Evolutionary conservation across 73 alveolate genomes (phyloP).

Genomic region (Paramecium primaurelia): DNA sequence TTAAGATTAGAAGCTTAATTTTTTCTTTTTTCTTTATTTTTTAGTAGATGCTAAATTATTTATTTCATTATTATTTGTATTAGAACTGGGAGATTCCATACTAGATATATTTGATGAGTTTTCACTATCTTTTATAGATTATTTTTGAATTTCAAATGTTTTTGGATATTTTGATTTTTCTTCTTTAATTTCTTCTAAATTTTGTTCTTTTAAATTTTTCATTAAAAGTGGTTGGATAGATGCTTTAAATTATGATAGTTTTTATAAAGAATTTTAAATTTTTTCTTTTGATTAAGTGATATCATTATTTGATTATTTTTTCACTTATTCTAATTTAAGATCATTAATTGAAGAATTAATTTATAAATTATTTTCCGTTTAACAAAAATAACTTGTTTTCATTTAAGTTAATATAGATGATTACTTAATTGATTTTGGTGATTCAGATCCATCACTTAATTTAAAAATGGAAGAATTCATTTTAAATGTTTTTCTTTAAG

Average conservation of each 20-base stretch:
- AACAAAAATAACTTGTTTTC: background rate
- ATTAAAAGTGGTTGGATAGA: background rate
- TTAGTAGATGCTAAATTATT: background rate
- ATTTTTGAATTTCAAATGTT: background rate
- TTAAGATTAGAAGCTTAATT: background rate
- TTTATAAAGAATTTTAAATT: background rate
- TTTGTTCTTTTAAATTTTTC: background rate
- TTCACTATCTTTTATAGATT: background rate
- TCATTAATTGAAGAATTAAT: background rate
- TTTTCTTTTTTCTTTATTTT: background rate
- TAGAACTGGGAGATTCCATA: background rate
- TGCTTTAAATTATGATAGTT: background rate
- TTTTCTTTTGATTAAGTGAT: background rate
- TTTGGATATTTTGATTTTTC: background rate
- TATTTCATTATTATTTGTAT: background rate
- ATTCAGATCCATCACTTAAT: conserved; percentile 30
- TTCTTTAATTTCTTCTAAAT: background rate
- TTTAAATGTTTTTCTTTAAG: background rate
- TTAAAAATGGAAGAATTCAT: conserved; percentile 22
- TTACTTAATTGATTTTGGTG: background rate
- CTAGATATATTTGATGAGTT: background rate
- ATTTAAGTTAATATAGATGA: background rate
- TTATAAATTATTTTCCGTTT: background rate
- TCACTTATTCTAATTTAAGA: background rate
- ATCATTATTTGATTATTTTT: background rate